Base-by-base conservation (phyloP, 1,139 yeast species). In the Suhomyces guaymorum region DNA sequence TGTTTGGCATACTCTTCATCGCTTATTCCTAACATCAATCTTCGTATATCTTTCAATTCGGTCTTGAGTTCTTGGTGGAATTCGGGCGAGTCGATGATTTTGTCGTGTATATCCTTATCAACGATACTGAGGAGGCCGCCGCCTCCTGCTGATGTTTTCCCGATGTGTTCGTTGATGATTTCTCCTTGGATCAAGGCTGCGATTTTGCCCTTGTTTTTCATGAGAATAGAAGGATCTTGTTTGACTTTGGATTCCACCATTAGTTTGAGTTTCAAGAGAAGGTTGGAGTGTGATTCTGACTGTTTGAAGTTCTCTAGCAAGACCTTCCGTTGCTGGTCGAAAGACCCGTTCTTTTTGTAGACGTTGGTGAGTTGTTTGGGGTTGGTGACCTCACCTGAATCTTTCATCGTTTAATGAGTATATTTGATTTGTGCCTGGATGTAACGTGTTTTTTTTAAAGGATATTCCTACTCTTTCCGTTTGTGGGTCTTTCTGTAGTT, bases 141-240 rank as follows among this genome's bases (percentile, higher is more conserved):
- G 28, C 9, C 43, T 6, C 28, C 24, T 7, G 39, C 41, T 10
- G 35, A 14, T 3, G 26, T 32, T 11, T 46, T 32, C 16, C 41
- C 42, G 35, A 43, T 28, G 25, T 43, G 37, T 21, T 41, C 45
- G 28, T 57, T 63, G 33, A 67, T 62, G 38, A 64, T 69, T 37
- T 63, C 76, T 24, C 76, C 78, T 42, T 75, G 81, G 3, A 77
- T 69, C 38, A 76, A 55, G 0, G 81, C 81, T 0, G 74, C 75
- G 54, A 72, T 62, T 36, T 70, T 74, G 2, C 79, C 80, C 33
- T 64, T 68, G 50, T 75, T 77, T 45, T 73, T 73, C 38, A 63
- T 54, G 13, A 77, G 52, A 12, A 77, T 66, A 13, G 63, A 54
- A 0, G 81, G 81, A 43, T 77, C 79, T 24, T 66, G 61, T 33